Evolutionary conservation across 106 monocot species (phyloP).

Genomic region (Posidonia australis): DNA sequence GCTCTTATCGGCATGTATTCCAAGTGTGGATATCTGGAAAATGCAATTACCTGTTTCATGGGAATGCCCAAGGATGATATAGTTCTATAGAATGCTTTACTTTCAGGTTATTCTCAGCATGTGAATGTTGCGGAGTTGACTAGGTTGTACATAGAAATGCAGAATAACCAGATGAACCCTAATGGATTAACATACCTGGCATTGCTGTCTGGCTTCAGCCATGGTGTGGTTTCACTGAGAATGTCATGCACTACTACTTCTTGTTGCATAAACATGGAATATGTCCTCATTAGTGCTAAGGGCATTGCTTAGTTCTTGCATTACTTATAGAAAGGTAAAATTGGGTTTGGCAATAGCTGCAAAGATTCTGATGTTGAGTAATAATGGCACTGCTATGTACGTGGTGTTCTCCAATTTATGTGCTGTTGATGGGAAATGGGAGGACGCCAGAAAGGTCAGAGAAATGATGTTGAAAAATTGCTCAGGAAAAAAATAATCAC

Average conservation of each 20-base stretch:
- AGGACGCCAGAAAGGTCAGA: constrained; percentile 7
- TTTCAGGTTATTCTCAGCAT: constrained; percentile 19
- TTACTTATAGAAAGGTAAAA: neutral
- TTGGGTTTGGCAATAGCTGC: constrained; percentile 14
- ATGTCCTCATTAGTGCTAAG: constrained; percentile 11
- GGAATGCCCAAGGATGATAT: constrained; percentile 10
- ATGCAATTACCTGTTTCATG: constrained; percentile 11
- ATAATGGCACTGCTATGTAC: constrained; percentile 1
- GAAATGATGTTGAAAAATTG: constrained; percentile 7
- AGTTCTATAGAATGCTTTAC: constrained; percentile 18
- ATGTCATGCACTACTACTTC: neutral
- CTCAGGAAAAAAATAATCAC: too few relatives aligned
- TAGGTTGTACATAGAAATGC: constrained; percentile 6
- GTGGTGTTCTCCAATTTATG: constrained; percentile 19
- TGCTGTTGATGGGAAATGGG: constrained; percentile 12
- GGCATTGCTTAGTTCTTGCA: constrained; percentile 16
- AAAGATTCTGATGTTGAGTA: constrained; percentile 13
- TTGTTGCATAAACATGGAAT: constrained; percentile 11
- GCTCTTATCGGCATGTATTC: constrained; percentile 27
- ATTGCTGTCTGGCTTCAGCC: constrained; percentile 18
- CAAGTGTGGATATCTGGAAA: constrained; percentile 11
- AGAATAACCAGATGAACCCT: constrained; percentile 7
- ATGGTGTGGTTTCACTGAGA: constrained; percentile 4
- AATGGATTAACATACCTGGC: constrained; percentile 20
- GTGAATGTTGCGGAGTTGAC: constrained; percentile 15